Evolutionary conservation across 257 asterid genomes (phyloP).

Genomic region (Salvia rosmarinus): DNA sequence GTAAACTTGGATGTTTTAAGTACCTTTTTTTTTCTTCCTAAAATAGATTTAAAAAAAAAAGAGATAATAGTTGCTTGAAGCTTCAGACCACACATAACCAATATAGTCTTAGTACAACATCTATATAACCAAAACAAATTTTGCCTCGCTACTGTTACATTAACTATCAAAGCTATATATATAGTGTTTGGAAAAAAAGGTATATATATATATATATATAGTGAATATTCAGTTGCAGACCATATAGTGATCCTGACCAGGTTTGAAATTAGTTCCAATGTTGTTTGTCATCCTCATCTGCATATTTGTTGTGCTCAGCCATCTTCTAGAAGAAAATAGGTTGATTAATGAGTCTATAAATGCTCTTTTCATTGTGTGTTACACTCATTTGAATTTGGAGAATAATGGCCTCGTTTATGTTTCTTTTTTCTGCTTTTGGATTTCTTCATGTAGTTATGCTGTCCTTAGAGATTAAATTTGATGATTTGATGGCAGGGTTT

Average conservation of each 20-base stretch:
- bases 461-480: no score
- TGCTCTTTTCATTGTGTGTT: slow-evolving; percentile 58
- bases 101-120: no score
- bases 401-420: background rate
- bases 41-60: background rate
- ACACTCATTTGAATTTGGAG: background rate
- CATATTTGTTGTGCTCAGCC: slow-evolving; percentile 63
- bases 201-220: no score
- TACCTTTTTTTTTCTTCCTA: background rate
- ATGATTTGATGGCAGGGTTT: no score
- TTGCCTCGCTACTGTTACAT: background rate
- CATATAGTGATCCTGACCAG: slow-evolving; percentile 31
- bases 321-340: slow-evolving; percentile 52
- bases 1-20: background rate
- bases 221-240: no score
- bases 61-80: no score
- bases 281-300: slow-evolving; percentile 64
- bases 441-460: no score
- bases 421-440: no score
- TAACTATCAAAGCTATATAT: slow-evolving; percentile 1
- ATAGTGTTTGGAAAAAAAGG: slow-evolving; percentile 3
- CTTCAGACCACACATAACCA: no score
- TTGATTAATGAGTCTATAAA: slow-evolving; percentile 70
- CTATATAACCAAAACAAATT: background rate
- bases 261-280: slow-evolving; percentile 38